Base-by-base conservation (phyloP, 129 eudicot species). In the Flaveria trinervia region DNA sequence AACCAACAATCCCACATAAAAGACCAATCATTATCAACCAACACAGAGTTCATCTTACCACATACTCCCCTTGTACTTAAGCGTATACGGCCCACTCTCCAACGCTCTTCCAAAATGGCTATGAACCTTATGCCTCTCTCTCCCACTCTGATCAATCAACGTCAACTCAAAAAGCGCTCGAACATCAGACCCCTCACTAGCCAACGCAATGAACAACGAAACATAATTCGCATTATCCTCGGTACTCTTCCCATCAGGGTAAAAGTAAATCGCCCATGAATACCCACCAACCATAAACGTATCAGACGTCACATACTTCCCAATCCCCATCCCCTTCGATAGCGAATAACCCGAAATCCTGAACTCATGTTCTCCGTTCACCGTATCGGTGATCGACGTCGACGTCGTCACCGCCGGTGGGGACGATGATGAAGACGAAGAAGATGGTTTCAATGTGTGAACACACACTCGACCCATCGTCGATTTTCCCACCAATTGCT, bases 61-160 rank as follows among this genome's bases (percentile, higher is more conserved):
- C 97, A 92, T 92, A 81, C 97, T 92, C 9, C 96, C 97, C n/a
- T 92, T 68, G 66, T 88, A 93, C 77, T 93, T 93, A 46, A 93
- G 95, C 0, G 97, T 83, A 75, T 93, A 93, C 1, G 98, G 98
- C 8, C 97, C 98, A 65, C 87, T 90, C 73, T 93, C 98, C 81
- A 93, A 81, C n/a, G 88, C 86, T 80, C 98, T 84, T 1, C 96
- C 98, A 52, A 93, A 93, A 85, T 93, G 97, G 66, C 87, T 90
- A 83, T 93, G 98, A 70, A 93, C 81, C 85, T 93, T 93, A 75
- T 93, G 98, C 68, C 91, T 86, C 87, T 79, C 92, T 14, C 83
- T 87, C 72, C 98, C 98, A 81, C 97, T 90, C 76, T 93, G 98
- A 77, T 93, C 97, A 76, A 88, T 17, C 14, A 93, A 84, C 7